phyloP scores from a whole-genome alignment of 306 rosid species.

The Castanea crenata region DNA sequence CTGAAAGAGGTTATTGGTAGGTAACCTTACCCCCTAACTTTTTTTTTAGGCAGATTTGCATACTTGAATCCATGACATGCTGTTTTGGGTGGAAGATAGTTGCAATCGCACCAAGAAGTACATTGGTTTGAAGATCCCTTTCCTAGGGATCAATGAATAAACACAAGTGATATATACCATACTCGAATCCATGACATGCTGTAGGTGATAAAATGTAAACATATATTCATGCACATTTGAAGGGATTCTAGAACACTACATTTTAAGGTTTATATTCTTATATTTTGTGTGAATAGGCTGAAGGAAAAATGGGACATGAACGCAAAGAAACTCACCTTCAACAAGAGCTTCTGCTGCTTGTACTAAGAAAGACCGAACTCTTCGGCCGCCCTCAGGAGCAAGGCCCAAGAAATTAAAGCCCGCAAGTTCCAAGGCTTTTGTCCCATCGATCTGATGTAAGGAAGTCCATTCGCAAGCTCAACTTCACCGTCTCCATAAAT shows the following conservation, averaged over 20 bases:
- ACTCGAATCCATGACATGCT: too few species aligned
- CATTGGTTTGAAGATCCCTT: slow-evolving; percentile 87
- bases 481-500: too few species aligned
- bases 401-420: slow-evolving; percentile 40
- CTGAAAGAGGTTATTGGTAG: too few species aligned
- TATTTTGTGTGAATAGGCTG: not conserved
- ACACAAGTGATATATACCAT: not conserved
- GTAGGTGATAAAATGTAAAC: too few species aligned
- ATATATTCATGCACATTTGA: too few species aligned
- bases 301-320: not conserved
- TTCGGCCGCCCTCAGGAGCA: slow-evolving; percentile 87
- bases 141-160: slow-evolving; percentile 41
- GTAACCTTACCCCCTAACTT: too few species aligned
- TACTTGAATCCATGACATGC: too few species aligned
- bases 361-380: slow-evolving; percentile 87
- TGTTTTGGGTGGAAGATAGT: too few species aligned
- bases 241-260: not conserved
- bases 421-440: too few species aligned
- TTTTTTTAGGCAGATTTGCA: too few species aligned
- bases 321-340: slow-evolving; percentile 67
- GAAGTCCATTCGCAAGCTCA: too few species aligned
- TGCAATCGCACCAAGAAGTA: slow-evolving; percentile 38
- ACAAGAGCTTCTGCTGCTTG: slow-evolving; percentile 90
- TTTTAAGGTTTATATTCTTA: not conserved
- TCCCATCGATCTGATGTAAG: too few species aligned